Evolutionary conservation across 148 eudicot species (phyloP).

Genomic region (Amaranthus cruentus): DNA sequence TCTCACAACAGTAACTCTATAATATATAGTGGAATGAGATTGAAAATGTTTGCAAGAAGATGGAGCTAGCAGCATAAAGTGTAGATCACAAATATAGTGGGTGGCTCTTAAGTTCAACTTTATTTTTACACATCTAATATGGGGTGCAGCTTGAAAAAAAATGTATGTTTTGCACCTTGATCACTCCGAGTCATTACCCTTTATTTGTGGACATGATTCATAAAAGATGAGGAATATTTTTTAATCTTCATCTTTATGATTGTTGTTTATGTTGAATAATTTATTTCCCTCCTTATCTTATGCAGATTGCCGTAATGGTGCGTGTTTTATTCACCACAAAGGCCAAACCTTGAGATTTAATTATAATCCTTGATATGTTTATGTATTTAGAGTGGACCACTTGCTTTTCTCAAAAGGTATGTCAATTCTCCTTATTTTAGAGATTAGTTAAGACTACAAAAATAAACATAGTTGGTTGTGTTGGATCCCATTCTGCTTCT

Average conservation of each 20-base stretch:
- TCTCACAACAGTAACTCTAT: too few species aligned
- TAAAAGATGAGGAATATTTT: neutral
- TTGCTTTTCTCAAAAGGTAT: constrained; percentile 25
- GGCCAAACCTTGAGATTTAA: constrained; percentile 8
- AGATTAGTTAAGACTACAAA: constrained; percentile 4
- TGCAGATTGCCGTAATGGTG: constrained; percentile 9
- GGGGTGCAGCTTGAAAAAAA: neutral
- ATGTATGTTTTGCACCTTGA: neutral
- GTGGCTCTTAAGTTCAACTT: neutral
- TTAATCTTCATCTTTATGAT: constrained; percentile 7
- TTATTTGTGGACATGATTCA: constrained; percentile 3
- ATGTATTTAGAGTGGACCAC: constrained; percentile 21
- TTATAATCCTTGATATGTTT: constrained; percentile 3
- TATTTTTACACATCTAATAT: constrained; percentile 1
- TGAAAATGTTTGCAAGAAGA: constrained; percentile 13
- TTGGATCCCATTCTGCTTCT: constrained; percentile 8
- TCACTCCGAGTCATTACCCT: neutral
- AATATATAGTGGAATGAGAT: constrained; percentile 13
- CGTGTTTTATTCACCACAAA: constrained; percentile 17
- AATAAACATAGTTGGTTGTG: neutral
- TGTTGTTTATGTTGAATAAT: constrained; percentile 13
- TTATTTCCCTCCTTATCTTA: constrained; percentile 15
- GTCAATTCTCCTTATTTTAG: constrained; percentile 16
- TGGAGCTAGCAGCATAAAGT: constrained; percentile 14
- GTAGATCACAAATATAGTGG: constrained; percentile 8